Evolutionary conservation across 164 flowering plant species (phyloP).

Genomic region (Paratinospora sagittata): DNA sequence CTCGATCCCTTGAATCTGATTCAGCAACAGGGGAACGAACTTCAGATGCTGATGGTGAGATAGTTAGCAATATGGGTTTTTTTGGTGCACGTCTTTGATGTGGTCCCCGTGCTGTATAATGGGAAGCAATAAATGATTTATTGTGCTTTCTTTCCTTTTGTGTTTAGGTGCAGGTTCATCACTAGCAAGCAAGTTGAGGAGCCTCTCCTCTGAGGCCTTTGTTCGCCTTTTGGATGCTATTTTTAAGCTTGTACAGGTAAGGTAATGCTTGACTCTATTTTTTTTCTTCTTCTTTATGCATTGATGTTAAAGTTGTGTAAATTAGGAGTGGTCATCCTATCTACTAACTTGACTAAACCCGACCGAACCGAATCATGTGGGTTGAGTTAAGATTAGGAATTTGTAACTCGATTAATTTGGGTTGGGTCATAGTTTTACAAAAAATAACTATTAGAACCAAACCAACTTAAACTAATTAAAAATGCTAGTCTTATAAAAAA

Average conservation of each 20-base stretch:
- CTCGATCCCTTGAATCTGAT: conserved; percentile 56
- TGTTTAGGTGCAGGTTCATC: conserved; percentile 75
- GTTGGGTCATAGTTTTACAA: too few species aligned
- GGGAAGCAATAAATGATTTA: neutral
- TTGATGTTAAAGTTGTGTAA: neutral
- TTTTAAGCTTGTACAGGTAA: conserved; percentile 90
- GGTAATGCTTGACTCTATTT: conserved; percentile 30
- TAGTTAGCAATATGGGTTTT: neutral
- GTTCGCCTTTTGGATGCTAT: conserved; percentile 75
- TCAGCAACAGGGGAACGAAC: conserved; percentile 53
- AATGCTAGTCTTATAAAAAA: too few species aligned
- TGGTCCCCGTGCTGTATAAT: neutral
- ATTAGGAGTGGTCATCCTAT: too few species aligned
- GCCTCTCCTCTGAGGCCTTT: conserved; percentile 83
- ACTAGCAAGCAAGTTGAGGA: conserved; percentile 85
- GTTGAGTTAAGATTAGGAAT: too few species aligned
- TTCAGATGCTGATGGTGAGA: conserved; percentile 73
- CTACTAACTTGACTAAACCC: too few species aligned
- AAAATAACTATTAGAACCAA: too few species aligned
- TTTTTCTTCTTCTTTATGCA: neutral
- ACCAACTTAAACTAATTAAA: too few species aligned
- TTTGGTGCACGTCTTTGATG: neutral
- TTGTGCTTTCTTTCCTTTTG: conserved; percentile 5
- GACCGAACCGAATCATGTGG: too few species aligned
- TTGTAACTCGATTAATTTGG: too few species aligned